Evolutionary conservation across 257 asterid species (phyloP).

Genomic region (Solanum dulcamara): DNA sequence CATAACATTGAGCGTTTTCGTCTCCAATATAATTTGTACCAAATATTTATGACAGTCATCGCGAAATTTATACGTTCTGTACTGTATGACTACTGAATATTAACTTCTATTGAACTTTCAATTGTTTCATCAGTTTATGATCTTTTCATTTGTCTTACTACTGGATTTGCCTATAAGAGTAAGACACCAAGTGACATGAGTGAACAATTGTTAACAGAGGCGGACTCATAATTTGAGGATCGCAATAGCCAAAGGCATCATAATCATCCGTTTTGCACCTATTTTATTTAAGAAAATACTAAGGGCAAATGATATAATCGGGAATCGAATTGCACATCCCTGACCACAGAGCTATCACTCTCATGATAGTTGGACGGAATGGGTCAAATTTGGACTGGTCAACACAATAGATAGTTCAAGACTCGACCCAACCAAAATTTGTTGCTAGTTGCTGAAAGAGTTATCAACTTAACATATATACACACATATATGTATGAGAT

Average conservation of each 20-base stretch:
- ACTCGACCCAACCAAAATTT: too few species aligned
- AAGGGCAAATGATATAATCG: too few species aligned
- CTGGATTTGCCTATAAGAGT: background rate
- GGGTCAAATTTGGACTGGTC: too few species aligned
- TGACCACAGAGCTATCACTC: too few species aligned
- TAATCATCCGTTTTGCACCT: too few species aligned
- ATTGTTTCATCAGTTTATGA: background rate
- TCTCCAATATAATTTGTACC: background rate
- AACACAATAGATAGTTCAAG: too few species aligned
- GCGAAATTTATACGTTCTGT: background rate
- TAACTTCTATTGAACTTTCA: background rate
- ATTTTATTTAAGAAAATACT: too few species aligned
- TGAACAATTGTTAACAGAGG: background rate
- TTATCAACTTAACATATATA: too few species aligned
- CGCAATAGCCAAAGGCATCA: too few species aligned
- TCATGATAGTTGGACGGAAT: too few species aligned
- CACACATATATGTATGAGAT: background rate
- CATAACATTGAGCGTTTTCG: background rate
- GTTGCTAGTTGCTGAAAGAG: too few species aligned
- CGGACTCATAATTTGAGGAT: background rate
- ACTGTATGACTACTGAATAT: background rate
- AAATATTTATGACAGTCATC: background rate
- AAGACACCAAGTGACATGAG: background rate
- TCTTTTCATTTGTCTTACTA: background rate
- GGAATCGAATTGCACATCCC: too few species aligned